Evolutionary conservation across 345 rosid genomes (phyloP), one percentile per base, ranked within the genome.

Genomic region (Combretum micranthum): DNA sequence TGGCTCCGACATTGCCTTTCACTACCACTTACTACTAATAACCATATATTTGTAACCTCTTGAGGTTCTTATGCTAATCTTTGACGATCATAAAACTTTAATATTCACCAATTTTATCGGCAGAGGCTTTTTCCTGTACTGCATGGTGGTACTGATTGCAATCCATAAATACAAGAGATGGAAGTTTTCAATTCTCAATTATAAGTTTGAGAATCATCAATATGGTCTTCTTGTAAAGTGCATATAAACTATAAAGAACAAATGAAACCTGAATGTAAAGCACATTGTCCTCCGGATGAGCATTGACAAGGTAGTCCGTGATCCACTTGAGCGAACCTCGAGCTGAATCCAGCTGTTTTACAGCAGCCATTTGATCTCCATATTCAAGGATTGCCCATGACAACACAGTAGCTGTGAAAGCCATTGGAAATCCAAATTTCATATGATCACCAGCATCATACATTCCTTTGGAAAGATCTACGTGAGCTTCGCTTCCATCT

Each of bases 311-410:
- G 77, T 49, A 93, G 62, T 93, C 99, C 4, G 99, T 89, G 59
- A 78, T 93, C 97, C 99, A 93, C 62, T 63, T 77, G 23, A 93
- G 97, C 0, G 96, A 85, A 21, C 71, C 82, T 56, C 70, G 77
- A 15, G 99, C 96, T 4, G 87, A 73, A 42, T 70, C 73, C 67
- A 89, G 67, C 58, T 78, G 96, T 57, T 77, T 72, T 45, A 80
- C 79, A 0, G 57, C 95, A 9, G 63, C 77, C 99, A 93, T 93
- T 60, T 94, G 99, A 72, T 83, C 95, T 50, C 95, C 97, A 53
- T 94, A 94, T 75, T 94, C 99, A 13, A 94, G 94, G 53, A 94
- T 94, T 11, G 97, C 65, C 99, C 99, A 94, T 0, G 99, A 87
- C 61, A 94, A 55, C 39, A 87, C 78, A 0, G 96, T 83, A 17